Evolutionary conservation across 805 yeast genomes (phyloP).

Genomic region (Saturnispora serradocipensis): DNA sequence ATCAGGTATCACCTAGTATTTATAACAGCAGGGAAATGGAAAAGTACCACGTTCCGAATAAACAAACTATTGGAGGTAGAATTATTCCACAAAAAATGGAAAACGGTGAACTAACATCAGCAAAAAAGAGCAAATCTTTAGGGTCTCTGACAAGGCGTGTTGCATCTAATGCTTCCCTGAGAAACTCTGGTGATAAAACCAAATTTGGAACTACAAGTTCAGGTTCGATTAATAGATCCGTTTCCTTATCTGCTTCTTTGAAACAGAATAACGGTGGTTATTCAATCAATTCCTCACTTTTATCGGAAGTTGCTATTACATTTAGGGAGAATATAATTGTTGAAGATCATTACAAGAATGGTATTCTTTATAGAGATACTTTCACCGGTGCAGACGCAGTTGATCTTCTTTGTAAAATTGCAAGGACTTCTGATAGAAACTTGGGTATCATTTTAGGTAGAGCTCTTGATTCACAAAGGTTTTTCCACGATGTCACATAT

Average conservation of each 20-base stretch:
- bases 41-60: slow-evolving; percentile 27
- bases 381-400: slow-evolving; percentile 94
- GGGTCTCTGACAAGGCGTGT: slow-evolving; percentile 35
- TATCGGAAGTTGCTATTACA: slow-evolving; percentile 74
- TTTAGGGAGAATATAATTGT: slow-evolving; percentile 62
- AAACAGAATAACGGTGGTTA: slow-evolving; percentile 16
- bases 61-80: slow-evolving; percentile 35
- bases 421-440: slow-evolving; percentile 85
- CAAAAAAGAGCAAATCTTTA: slow-evolving; percentile 38
- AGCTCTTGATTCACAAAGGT: slow-evolving; percentile 86
- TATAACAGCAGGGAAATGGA: slow-evolving; percentile 19
- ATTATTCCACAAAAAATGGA: slow-evolving; percentile 35
- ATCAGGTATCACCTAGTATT: slow-evolving; percentile 8
- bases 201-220: slow-evolving; percentile 20
- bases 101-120: slow-evolving; percentile 17
- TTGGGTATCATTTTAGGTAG: slow-evolving; percentile 84
- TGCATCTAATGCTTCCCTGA: slow-evolving; percentile 25
- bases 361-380: slow-evolving; percentile 83
- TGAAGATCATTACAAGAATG: slow-evolving; percentile 81
- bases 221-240: slow-evolving; percentile 33
- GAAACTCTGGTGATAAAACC: slow-evolving; percentile 26
- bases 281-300: slow-evolving; percentile 74
- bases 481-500: slow-evolving; percentile 92
- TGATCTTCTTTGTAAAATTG: slow-evolving; percentile 75
- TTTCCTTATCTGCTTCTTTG: slow-evolving; percentile 31